Evolutionary conservation across 805 yeast species (phyloP), one percentile per base, ranked within the genome.

Genomic region (Maudiozyma turicensis): DNA sequence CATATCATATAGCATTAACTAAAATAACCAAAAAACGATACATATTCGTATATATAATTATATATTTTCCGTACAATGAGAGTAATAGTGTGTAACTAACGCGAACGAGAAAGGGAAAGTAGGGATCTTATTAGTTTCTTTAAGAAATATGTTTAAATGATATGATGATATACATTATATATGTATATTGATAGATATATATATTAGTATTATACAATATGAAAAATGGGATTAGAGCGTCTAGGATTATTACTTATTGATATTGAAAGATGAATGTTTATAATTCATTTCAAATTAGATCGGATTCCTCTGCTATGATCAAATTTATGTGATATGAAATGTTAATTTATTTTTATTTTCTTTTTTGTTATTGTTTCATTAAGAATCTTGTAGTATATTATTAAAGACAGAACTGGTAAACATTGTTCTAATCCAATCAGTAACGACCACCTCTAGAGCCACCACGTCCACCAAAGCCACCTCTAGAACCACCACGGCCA

Each of bases 391-490:
- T 10, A 28, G 28, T 35, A 35, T 35, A 28, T 15, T 13, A 34
- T 34, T 34, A 10, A n/a, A 11, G 4, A 34, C 11, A 34, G 37
- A 34, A 34, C 37, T 11, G n/a, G 37, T 34, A 39, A 39, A 39
- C 11, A 26, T 39, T 6, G 8, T 14, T 20, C 28, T 20, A 32
- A 31, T 42, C 11, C n/a, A 31, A 42, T 31, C 15, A 31, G 30
- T 15, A 42, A 42, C 37, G 32, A 28, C 33, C 70, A 52, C 72
- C 71, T 48, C 71, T 55, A 48, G 61, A 54, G 15, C 74, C 73
- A 40, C 69, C 67, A 42, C 59, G 58, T 28, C 72, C 71, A 52
- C 72, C 71, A 53, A 74, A 65, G 20, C 70, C 64, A 33, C 77
- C 73, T 37, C 79, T 72, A 46, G 65, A 58, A 38, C 37, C 37